These are phyloP conservation scores for Batkoa obscura DNA, from an alignment of 371 early-diverging fungal species.

Conservation along the genomic window DNA sequence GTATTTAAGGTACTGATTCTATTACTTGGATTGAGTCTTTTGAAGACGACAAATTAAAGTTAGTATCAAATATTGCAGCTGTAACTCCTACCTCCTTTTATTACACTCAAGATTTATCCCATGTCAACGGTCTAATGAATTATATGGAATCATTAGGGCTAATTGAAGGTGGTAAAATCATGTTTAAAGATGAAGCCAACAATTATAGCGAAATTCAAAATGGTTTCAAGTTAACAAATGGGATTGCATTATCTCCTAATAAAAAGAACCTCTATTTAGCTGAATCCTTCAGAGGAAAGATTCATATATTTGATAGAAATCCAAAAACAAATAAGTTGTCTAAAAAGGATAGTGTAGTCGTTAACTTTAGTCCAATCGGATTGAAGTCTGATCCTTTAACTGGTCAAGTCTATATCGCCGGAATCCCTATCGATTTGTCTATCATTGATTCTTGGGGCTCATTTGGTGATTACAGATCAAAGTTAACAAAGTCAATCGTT, in stretches of 20 bases:
- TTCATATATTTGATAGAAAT: neutral
- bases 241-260: neutral
- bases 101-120: neutral
- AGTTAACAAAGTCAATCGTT: neutral
- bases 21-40: neutral
- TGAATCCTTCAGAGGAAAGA: neutral
- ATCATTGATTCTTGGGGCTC: neutral
- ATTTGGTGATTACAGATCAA: neutral
- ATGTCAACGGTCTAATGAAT: neutral
- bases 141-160: neutral
- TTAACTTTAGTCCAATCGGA: neutral
- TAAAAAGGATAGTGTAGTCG: neutral
- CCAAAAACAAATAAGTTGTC: neutral
- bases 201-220: neutral
- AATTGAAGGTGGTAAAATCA: neutral
- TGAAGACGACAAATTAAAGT: neutral
- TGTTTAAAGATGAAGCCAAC: neutral
- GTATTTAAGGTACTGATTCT: too few species aligned
- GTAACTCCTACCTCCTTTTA: neutral
- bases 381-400: neutral
- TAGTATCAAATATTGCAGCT: neutral
- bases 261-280: neutral
- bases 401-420: neutral
- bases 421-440: neutral
- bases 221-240: neutral